A percentile compares a stretch with the other conserved stretches of the same genome.
Conservation (phyloP, 78 protist species). For the Dictyostelium discoideum region DNA sequence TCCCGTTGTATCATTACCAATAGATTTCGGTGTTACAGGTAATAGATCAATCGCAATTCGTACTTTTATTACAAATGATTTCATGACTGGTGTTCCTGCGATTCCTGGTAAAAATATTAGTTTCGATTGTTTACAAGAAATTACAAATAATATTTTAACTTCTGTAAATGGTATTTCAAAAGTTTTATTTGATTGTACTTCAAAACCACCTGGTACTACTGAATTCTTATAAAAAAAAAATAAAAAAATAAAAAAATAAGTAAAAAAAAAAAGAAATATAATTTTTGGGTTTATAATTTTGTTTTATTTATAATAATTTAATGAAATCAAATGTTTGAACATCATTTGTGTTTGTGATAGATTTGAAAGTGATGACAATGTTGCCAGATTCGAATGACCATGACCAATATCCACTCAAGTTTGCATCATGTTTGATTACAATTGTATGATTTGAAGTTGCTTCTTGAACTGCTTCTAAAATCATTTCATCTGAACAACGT, state of each 20-base stretch:
- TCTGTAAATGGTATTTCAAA: slow-evolving; percentile 79
- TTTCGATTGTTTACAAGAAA: slow-evolving; percentile 55
- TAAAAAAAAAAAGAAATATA: too few relatives aligned
- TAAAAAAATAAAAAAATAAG: background rate
- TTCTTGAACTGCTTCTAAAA: too few relatives aligned
- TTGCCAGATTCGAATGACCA: too few relatives aligned
- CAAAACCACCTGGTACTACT: slow-evolving; percentile 98
- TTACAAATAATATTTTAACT: slow-evolving; percentile 32
- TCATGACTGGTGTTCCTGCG: slow-evolving; percentile 93
- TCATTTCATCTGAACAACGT: too few relatives aligned
- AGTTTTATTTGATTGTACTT: slow-evolving; percentile 91
- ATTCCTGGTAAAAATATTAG: slow-evolving; percentile 83
- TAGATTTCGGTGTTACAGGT: slow-evolving; percentile 64
- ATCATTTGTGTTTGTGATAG: too few relatives aligned
- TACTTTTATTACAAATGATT: slow-evolving; percentile 91
- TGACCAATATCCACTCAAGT: too few relatives aligned
- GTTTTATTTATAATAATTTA: too few relatives aligned
- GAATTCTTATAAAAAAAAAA: slow-evolving; percentile 91
- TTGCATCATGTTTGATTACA: too few relatives aligned
- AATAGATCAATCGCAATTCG: slow-evolving; percentile 90
- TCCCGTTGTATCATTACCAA: slow-evolving; percentile 89
- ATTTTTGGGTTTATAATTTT: too few relatives aligned
- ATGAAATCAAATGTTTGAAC: too few relatives aligned
- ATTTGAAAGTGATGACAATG: too few relatives aligned
- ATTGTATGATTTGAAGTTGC: too few relatives aligned